Conservation (phyloP, 768 basidiomycete species). For the Mycena sanguinolenta region DNA sequence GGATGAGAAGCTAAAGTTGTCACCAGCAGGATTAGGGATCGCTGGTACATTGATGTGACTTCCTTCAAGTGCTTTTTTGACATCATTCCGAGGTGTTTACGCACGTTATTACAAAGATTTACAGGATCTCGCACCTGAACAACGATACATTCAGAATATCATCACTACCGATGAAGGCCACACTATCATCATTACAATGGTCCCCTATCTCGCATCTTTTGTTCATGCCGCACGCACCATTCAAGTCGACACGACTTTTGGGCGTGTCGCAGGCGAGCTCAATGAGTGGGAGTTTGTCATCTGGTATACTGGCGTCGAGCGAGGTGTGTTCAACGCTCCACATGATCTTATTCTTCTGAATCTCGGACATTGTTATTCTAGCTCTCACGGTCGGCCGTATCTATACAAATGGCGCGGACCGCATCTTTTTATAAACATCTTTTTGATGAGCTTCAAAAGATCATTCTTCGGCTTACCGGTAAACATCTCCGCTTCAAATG, state of each 20-base stretch:
- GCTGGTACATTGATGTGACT: no score
- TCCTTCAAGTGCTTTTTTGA: no score
- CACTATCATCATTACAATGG: conserved; percentile 1
- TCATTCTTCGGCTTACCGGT: conserved; percentile 29
- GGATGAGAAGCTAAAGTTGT: no score
- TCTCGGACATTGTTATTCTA: conserved; percentile 20
- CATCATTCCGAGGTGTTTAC: background rate
- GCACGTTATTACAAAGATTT: conserved; percentile 7
- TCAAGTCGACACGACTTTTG: no score
- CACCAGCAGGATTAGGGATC: no score
- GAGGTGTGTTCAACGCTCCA: conserved; percentile 30
- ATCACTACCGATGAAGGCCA: background rate
- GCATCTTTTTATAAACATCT: conserved; percentile 33
- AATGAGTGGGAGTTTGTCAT: no score
- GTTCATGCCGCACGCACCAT: conserved; percentile 4
- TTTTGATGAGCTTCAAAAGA: conserved; percentile 38
- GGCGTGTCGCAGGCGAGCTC: no score
- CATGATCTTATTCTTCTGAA: no score
- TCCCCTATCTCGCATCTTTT: background rate
- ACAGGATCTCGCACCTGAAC: background rate
- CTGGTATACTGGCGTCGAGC: conserved; percentile 27
- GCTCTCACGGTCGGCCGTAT: conserved; percentile 35
- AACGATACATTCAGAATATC: background rate
- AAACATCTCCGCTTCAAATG: conserved; percentile 35
- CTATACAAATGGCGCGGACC: conserved; percentile 36